These are phyloP conservation scores for Didymella glomerata DNA, from an alignment of 2,329 filamentous ascomycete genomes.

Conservation along the genomic window DNA sequence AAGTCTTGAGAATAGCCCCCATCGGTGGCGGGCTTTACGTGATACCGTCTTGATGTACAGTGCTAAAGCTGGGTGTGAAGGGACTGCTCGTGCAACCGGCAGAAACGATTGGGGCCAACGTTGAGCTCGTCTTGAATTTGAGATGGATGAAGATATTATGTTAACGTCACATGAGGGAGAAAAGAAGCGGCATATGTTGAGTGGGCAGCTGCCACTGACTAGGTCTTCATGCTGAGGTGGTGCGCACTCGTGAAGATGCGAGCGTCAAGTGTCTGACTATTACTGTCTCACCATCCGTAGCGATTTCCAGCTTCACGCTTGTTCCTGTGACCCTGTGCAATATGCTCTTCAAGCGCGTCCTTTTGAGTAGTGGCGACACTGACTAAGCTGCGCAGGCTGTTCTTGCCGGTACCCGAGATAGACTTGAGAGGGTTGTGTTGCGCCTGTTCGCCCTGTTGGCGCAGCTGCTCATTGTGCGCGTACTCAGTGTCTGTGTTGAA, in stretches of 20 bases:
- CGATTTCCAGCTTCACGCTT: slow-evolving; percentile 80
- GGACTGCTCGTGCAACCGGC: background rate
- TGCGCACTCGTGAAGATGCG: background rate
- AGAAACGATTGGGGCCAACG: background rate
- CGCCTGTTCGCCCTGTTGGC: slow-evolving; percentile 72
- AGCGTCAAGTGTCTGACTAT: background rate
- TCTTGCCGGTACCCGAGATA: slow-evolving; percentile 82
- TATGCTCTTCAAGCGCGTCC: slow-evolving; percentile 90
- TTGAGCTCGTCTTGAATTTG: background rate
- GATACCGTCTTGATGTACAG: too few species aligned
- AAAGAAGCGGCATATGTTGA: background rate
- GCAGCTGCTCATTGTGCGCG: slow-evolving; percentile 78
- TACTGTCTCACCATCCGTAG: slow-evolving; percentile 75
- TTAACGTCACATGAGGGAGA: background rate
- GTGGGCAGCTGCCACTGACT: background rate
- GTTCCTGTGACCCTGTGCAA: slow-evolving; percentile 80
- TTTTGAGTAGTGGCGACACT: slow-evolving; percentile 82
- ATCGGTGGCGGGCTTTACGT: background rate
- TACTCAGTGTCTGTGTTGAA: slow-evolving; percentile 94
- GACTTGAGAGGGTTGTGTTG: slow-evolving; percentile 83
- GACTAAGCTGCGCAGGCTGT: slow-evolving; percentile 87
- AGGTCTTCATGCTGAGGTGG: background rate
- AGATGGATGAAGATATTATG: background rate
- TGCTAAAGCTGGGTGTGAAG: background rate
- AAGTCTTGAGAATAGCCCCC: background rate